A percentile compares a stretch with the other conserved stretches of the same genome.
These are phyloP conservation scores for Paramecium octaurelia DNA, from an alignment of 73 alveolate genomes.

Conservation along the genomic window DNA sequence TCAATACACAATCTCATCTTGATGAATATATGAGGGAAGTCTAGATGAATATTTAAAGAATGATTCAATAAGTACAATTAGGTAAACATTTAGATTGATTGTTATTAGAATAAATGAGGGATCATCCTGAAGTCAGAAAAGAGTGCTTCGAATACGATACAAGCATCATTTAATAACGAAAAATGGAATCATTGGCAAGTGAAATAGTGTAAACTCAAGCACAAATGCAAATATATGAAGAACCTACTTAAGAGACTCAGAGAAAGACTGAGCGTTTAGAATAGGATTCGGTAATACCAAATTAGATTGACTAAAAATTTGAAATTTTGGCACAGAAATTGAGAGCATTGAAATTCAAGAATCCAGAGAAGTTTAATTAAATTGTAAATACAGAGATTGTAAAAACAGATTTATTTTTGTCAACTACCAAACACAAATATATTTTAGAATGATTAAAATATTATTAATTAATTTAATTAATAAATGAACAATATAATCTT, in stretches of 20 bases:
- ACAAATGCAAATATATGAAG: not conserved
- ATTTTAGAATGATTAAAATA: not conserved
- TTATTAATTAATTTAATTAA: not conserved
- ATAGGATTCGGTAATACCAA: not conserved
- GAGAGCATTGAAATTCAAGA: not conserved
- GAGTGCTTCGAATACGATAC: slow-evolving; percentile 2
- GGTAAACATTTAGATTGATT: not conserved
- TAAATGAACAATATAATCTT: not conserved
- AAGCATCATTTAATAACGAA: not conserved
- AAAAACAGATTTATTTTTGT: not conserved
- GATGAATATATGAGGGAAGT: slow-evolving; percentile 41
- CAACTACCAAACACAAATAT: slow-evolving; percentile 8
- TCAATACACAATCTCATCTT: not conserved
- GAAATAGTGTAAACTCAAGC: not conserved
- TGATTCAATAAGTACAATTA: not conserved
- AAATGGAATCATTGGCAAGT: not conserved
- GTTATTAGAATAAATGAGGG: not conserved
- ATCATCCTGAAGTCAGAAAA: not conserved
- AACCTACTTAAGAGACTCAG: not conserved
- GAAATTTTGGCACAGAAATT: not conserved
- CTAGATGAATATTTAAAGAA: not conserved
- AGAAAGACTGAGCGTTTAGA: not conserved
- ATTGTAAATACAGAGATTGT: not conserved
- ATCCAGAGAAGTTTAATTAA: not conserved
- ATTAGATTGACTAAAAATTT: not conserved